Evolutionary conservation across 805 yeast genomes (phyloP), one percentile per base, ranked within the genome.

Genomic region (Danielia reshetovae): DNA sequence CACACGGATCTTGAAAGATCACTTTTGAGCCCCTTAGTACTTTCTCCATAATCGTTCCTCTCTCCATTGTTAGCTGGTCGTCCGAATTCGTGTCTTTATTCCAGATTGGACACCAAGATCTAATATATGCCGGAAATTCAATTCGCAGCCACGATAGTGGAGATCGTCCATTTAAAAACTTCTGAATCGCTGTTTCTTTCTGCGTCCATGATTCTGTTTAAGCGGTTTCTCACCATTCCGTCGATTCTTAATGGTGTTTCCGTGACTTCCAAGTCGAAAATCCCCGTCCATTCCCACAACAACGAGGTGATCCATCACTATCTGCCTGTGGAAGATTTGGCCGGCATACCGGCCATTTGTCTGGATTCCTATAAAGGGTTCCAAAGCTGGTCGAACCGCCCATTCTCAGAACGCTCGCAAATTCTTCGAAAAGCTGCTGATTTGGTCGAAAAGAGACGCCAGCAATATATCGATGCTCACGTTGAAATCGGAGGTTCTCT

Each of bases 321-420:
- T 27, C 35, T 45, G 33, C 40, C 43, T 18, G 17, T 54, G 2
- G 36, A 34, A 5, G 14, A 14, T 18, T 12, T 17, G 15, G 13
- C 17, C 5, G 2, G 12, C 13, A 17, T 23, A n/a, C 19, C 7
- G 7, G 29, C 29, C 3, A 34, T 59, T 12, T 51, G 57, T 39
- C 29, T 30, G 8, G 40, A 38, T 21, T 42, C 65, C 4, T 30
- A 48, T 22, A 14, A 30, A 6, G 68, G 67, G 5, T 58, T 58
- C 29, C 33, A 38, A 7, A 39, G 43, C 27, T 62, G 68, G 68
- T 39, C 48, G 9, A 8, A 26, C 4, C 34, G 37, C 12, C 29
- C 50, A 1, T 38, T 31, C 13, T n/a, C 24, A 1, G 51, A 57
- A 11, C 47, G 54, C 16, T 27, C 49, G 3, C 30, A 32, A 7